Conservation (phyloP, 1,284 basidiomycete genomes). For the Ganoderma sinense region DNA sequence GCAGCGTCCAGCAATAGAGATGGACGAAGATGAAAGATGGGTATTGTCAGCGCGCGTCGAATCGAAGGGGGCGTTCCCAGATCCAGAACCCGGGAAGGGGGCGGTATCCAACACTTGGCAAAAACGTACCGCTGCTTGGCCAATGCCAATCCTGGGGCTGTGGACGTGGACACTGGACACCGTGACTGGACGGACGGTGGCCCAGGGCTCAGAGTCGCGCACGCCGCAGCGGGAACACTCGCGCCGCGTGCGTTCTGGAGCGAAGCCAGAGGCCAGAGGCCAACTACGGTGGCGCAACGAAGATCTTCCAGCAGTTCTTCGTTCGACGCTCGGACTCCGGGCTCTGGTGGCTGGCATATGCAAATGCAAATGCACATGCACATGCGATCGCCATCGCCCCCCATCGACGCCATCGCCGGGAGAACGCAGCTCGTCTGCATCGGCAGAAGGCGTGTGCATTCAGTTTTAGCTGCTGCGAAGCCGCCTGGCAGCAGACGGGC, state of each 20-base stretch:
- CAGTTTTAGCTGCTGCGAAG: background rate
- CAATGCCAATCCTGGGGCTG: too few relatives aligned
- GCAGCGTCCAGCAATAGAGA: background rate
- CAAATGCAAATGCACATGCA: background rate
- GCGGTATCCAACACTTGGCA: background rate
- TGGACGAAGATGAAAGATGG: background rate
- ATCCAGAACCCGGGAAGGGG: background rate
- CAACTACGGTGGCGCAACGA: background rate
- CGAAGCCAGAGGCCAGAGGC: background rate
- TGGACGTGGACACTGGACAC: too few relatives aligned
- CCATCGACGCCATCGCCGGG: background rate
- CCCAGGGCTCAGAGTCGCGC: background rate
- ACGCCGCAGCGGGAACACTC: background rate
- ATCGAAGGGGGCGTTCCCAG: background rate
- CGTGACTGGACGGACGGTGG: background rate
- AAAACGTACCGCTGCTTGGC: background rate
- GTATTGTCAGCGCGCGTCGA: background rate
- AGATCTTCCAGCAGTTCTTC: background rate
- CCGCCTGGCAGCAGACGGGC: background rate
- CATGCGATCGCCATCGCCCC: background rate
- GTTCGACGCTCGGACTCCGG: constrained; percentile 1
- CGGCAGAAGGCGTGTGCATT: background rate
- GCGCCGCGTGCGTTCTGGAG: background rate
- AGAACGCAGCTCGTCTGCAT: background rate
- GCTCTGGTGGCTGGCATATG: background rate